Percentiles rank a stretch among this genome's conserved stretches.
Conservation (phyloP, 1,284 basidiomycete genomes). For the Sparassis latifolia region DNA sequence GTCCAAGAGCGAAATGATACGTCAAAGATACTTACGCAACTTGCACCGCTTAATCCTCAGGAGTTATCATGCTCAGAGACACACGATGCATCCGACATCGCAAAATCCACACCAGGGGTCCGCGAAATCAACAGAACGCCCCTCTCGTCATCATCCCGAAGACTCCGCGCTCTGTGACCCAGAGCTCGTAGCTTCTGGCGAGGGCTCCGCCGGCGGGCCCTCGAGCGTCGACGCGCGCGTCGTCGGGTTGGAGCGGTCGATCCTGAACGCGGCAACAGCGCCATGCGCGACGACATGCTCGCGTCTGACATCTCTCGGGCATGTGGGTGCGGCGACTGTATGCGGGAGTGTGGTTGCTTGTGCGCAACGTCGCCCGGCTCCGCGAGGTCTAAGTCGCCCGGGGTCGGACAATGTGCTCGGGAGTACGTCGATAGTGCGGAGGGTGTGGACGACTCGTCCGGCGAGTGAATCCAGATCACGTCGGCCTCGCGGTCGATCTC, state of each 20-base stretch:
- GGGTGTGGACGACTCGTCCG: neutral
- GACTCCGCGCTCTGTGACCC: neutral
- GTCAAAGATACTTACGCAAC: no score
- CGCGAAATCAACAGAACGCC: slow-evolving; percentile 8
- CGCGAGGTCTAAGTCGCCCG: neutral
- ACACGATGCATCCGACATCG: neutral
- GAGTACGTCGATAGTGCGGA: neutral
- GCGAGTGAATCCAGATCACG: neutral
- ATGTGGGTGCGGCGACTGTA: neutral
- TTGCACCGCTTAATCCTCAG: no score
- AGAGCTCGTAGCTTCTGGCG: neutral
- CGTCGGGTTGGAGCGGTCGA: slow-evolving; percentile 6
- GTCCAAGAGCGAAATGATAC: no score
- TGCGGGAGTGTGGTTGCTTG: neutral
- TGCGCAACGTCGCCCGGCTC: neutral
- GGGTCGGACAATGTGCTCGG: neutral
- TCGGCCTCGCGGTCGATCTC: slow-evolving; percentile 11
- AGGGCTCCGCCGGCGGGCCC: neutral
- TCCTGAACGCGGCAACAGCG: slow-evolving; percentile 2
- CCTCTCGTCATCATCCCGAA: slow-evolving; percentile 1
- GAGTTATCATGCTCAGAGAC: no score
- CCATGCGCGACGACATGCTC: neutral
- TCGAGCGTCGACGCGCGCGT: neutral
- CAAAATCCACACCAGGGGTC: slow-evolving; percentile 5
- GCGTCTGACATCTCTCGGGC: neutral